These are phyloP conservation scores for Colletotrichum agaves DNA, from an alignment of 2,329 filamentous ascomycete genomes.

Conservation along the genomic window DNA sequence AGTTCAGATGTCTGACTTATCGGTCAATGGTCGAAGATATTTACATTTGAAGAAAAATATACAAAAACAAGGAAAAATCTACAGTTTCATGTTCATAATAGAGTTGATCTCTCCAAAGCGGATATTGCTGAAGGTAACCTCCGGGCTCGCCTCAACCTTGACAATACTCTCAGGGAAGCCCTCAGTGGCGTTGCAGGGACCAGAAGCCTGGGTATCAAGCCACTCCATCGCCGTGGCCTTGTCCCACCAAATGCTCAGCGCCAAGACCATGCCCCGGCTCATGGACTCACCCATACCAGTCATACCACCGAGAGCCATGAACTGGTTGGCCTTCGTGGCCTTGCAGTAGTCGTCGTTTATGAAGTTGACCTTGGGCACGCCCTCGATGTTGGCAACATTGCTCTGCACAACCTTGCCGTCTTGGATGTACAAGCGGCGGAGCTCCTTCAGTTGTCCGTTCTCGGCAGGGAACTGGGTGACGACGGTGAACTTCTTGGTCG, in stretches of 20 bases:
- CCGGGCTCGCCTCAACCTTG: constrained; percentile 54
- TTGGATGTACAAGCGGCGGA: constrained; percentile 62
- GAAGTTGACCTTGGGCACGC: constrained; percentile 41
- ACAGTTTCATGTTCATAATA: constrained; percentile 21
- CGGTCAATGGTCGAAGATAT: too few species aligned
- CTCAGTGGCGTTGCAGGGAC: constrained; percentile 65
- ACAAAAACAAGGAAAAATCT: background rate
- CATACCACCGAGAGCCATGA: constrained; percentile 50
- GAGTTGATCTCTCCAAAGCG: constrained; percentile 65
- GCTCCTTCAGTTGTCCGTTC: constrained; percentile 52
- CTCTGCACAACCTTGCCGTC: constrained; percentile 57
- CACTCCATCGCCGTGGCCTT: constrained; percentile 64
- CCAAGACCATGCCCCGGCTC: constrained; percentile 62
- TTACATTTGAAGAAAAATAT: too few species aligned
- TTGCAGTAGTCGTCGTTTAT: constrained; percentile 44
- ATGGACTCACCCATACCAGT: constrained; percentile 56
- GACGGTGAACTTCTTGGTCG: constrained; percentile 46
- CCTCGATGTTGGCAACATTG: constrained; percentile 43
- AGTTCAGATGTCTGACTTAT: too few species aligned
- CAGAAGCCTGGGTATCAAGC: constrained; percentile 61
- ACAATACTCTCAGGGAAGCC: constrained; percentile 62
- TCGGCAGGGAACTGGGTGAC: constrained; percentile 56
- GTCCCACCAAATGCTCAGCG: constrained; percentile 67
- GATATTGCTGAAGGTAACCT: constrained; percentile 66
- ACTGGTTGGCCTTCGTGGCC: constrained; percentile 40